These are phyloP conservation scores for Castanea sativa DNA, from an alignment of 306 rosid genomes.

Conservation along the genomic window DNA sequence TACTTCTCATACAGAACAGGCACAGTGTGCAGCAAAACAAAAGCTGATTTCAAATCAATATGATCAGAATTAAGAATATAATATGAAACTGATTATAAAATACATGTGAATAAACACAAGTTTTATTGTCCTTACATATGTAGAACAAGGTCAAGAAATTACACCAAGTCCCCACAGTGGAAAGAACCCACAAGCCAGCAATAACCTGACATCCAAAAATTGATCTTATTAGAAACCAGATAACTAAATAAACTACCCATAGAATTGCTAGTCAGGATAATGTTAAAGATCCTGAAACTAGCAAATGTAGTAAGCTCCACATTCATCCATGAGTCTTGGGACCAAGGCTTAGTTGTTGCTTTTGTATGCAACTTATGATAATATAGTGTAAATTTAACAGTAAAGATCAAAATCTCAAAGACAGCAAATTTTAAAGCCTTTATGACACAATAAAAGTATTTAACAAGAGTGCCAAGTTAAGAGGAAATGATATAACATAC, in stretches of 20 bases:
- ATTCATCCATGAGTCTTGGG: no score
- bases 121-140: conserved; percentile 45
- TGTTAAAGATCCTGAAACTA: neutral
- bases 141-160: conserved; percentile 91
- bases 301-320: neutral
- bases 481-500: neutral
- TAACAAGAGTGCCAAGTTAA: neutral
- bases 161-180: conserved; percentile 65
- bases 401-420: neutral
- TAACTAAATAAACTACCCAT: neutral
- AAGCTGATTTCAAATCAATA: conserved; percentile 46
- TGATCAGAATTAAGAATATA: neutral
- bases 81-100: neutral
- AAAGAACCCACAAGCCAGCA: conserved; percentile 78
- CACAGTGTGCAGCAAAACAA: conserved; percentile 67
- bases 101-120: neutral
- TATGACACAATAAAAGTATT: neutral
- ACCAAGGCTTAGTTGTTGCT: no score
- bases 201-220: conserved; percentile 44
- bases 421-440: neutral
- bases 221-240: neutral
- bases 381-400: neutral
- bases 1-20: conserved; percentile 78
- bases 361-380: neutral
- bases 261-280: neutral